Evolutionary conservation across 805 yeast genomes (phyloP), one percentile per base, ranked within the genome.

Genomic region (Wickerhamiella vanderwaltii): DNA sequence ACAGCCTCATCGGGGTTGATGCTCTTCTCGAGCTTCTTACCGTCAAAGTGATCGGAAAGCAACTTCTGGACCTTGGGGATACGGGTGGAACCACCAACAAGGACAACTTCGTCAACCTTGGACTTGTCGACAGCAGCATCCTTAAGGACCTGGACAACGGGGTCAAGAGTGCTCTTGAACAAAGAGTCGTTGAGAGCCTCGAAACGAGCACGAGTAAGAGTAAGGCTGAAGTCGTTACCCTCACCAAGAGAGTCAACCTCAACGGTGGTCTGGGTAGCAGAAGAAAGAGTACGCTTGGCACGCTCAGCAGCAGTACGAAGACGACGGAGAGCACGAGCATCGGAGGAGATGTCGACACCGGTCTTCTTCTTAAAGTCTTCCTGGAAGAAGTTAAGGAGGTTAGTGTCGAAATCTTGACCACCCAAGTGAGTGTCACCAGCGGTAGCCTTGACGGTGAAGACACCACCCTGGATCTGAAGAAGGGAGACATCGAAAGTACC

Each of bases 1-100:
- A 86, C 96, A 60, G 96, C 96, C 72, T 86, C 96, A 74, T 86
- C 96, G 57, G 96, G 95, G 77, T 86, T 86, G 67, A 86, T 86
- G 43, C 95, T 83, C 71, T 78, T 82, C 74, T 84, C 84, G 68
- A 94, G 94, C 71, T 86, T 94, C 72, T 86, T 86, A 64, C 95
- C 95, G 68, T 86, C 83, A 76, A 86, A 86, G 79, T 78, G 87
- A 68, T 87, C 96, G 52, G 94, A 80, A 40, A 86, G 94, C 60
- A 87, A 74, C 69, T 85, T 86, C 72, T 86, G 95, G 55, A 86
- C 79, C 72, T 84, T 86, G 71, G 96, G 96, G 70, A 86, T 87
- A 79, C 95, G 86, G 55, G 96, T 87, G 50, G 96, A 86, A 68
- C 95, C 96, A 74, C 96, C 96, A 58, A 86, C 96, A 43, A 86